A percentile compares a stretch with the other conserved stretches of the same genome.
Evolutionary conservation across 148 eudicot genomes (phyloP).

Genomic region (Fallopia convolvulus): DNA sequence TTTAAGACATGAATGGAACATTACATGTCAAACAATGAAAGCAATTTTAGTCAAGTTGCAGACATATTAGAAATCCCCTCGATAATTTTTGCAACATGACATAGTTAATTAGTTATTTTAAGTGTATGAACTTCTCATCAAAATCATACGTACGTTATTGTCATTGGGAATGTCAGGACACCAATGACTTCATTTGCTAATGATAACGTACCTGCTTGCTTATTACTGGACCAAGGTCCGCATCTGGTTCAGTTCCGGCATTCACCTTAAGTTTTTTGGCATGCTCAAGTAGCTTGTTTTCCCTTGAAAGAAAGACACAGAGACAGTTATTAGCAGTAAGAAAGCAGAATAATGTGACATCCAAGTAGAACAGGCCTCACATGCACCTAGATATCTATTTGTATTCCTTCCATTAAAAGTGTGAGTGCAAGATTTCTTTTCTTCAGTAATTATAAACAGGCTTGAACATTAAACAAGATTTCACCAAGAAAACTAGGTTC

Average conservation of each 20-base stretch:
- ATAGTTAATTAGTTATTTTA: background rate
- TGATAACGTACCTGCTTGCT: constrained; percentile 64
- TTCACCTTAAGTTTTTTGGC: constrained; percentile 87
- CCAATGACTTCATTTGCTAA: background rate
- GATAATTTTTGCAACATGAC: background rate
- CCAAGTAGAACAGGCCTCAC: background rate
- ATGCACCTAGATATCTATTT: background rate
- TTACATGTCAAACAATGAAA: background rate
- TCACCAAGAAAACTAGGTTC: background rate
- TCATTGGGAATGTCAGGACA: background rate
- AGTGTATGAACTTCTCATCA: background rate
- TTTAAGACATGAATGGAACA: background rate
- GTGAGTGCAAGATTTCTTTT: background rate
- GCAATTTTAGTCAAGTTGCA: background rate
- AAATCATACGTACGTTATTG: background rate
- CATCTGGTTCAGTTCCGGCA: constrained; percentile 80
- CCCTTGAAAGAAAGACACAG: constrained; percentile 40
- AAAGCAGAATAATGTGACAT: background rate
- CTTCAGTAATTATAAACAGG: too few species aligned
- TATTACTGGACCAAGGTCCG: constrained; percentile 98
- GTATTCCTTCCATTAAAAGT: background rate
- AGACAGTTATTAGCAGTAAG: background rate
- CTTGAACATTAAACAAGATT: background rate
- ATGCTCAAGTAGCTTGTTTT: constrained; percentile 70
- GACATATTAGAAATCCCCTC: background rate